A percentile compares a stretch with the other conserved stretches of the same genome.
These are phyloP conservation scores for Fusarium redolens DNA, from an alignment of 2,329 filamentous ascomycete species.

Conservation along the genomic window DNA sequence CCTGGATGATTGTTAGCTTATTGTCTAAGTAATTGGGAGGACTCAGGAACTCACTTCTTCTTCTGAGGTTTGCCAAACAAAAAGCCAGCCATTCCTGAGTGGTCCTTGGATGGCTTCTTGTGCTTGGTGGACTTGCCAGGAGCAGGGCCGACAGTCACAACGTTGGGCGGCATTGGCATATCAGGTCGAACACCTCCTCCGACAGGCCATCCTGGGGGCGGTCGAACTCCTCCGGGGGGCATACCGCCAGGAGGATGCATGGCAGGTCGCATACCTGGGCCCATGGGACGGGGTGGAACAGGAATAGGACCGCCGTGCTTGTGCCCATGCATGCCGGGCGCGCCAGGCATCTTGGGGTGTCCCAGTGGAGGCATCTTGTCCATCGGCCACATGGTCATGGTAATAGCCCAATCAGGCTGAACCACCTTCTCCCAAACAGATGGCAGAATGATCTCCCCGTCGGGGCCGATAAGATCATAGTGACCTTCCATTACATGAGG, in stretches of 20 bases:
- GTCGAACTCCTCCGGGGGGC: constrained; percentile 30
- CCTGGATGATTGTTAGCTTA: constrained; percentile 21
- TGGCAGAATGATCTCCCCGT: constrained; percentile 85
- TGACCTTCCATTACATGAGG: constrained; percentile 81
- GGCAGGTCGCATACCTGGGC: constrained; percentile 24
- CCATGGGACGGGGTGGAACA: constrained; percentile 9
- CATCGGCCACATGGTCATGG: constrained; percentile 70
- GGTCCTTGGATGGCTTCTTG: constrained; percentile 37
- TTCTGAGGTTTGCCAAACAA: constrained; percentile 46
- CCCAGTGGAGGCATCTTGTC: constrained; percentile 53
- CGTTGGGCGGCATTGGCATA: constrained; percentile 31
- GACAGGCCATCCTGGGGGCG: constrained; percentile 37
- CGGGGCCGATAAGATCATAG: constrained; percentile 82
- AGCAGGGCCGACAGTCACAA: constrained; percentile 39
- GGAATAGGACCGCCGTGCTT: constrained; percentile 29
- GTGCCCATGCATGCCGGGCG: constrained; percentile 20
- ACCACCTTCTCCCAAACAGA: constrained; percentile 83
- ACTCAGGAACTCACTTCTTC: constrained; percentile 46
- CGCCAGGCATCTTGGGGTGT: constrained; percentile 35
- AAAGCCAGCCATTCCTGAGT: constrained; percentile 40
- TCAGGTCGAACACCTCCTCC: constrained; percentile 2
- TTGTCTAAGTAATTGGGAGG: not conserved
- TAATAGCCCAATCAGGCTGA: constrained; percentile 73
- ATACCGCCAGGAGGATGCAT: constrained; percentile 10
- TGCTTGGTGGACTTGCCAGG: constrained; percentile 35